Conservation (phyloP, 2,329 filamentous ascomycete genomes). For the Paraphoma sp. region DNA sequence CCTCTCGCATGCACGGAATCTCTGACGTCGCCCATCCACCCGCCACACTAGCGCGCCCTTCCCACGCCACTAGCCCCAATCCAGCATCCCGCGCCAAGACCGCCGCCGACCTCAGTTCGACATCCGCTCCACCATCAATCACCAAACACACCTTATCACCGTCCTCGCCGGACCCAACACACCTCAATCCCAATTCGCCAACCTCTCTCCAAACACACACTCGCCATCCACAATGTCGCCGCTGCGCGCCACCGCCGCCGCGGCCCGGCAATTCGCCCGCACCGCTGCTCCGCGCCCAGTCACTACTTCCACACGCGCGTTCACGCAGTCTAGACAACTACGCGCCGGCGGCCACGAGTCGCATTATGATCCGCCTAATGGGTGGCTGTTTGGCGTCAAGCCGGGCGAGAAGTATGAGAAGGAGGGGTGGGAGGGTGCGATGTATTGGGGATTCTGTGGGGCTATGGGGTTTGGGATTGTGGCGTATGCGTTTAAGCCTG, state of each 20-base stretch:
- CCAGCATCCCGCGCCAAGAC: slow-evolving; percentile 19
- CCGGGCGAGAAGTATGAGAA: slow-evolving; percentile 94
- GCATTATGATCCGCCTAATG: slow-evolving; percentile 87
- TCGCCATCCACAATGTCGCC: slow-evolving; percentile 38
- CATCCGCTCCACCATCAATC: slow-evolving; percentile 4
- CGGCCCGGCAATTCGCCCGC: not conserved
- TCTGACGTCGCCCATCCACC: slow-evolving; percentile 15
- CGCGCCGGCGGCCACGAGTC: slow-evolving; percentile 63
- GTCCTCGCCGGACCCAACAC: slow-evolving; percentile 1
- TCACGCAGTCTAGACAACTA: slow-evolving; percentile 28
- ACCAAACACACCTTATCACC: slow-evolving; percentile 3
- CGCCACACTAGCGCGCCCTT: slow-evolving; percentile 2
- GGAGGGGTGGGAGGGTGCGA: slow-evolving; percentile 93
- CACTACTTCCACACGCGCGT: slow-evolving; percentile 22
- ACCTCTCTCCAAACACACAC: not conserved
- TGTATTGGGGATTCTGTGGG: slow-evolving; percentile 84
- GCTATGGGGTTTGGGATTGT: slow-evolving; percentile 75
- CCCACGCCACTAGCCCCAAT: slow-evolving; percentile 19
- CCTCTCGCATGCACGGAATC: slow-evolving; percentile 2
- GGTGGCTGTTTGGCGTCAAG: slow-evolving; percentile 93
- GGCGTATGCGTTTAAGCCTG: slow-evolving; percentile 94
- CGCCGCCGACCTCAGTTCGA: slow-evolving; percentile 5
- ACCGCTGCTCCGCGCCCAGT: slow-evolving; percentile 4
- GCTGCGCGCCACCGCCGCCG: slow-evolving; percentile 27
- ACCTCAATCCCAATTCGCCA: slow-evolving; percentile 4